Evolutionary conservation across 2,329 filamentous ascomycete species (phyloP).

Genomic region (Byssochlamys sp.): DNA sequence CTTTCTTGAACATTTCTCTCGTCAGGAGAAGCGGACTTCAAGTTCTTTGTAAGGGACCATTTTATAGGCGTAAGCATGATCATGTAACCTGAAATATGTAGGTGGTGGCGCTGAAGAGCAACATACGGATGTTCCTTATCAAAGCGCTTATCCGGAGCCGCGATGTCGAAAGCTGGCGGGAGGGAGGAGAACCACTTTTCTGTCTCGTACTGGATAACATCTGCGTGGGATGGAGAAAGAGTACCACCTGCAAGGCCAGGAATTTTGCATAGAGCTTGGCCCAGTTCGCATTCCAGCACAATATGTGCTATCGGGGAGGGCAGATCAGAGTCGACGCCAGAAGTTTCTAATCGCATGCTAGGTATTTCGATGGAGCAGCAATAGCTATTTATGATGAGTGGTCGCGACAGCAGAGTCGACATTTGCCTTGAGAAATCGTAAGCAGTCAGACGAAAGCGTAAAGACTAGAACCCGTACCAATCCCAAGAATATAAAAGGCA

Average conservation of each 20-base stretch:
- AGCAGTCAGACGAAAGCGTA: background rate
- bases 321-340: conserved; percentile 21
- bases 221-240: conserved; percentile 10
- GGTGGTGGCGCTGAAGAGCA: conserved; percentile 37
- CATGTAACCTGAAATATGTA: conserved; percentile 38
- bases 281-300: conserved; percentile 31
- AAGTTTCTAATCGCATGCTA: conserved; percentile 26
- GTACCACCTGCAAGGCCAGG: conserved; percentile 7
- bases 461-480: conserved; percentile 24
- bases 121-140: conserved; percentile 37
- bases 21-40: conserved; percentile 13
- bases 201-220: conserved; percentile 24
- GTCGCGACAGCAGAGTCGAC: conserved; percentile 35
- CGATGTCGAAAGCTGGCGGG: conserved; percentile 32
- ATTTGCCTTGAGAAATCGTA: conserved; percentile 26
- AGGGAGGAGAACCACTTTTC: conserved; percentile 38
- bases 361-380: conserved; percentile 33
- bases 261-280: conserved; percentile 18
- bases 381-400: conserved; percentile 36
- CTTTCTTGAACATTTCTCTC: conserved; percentile 33
- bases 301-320: conserved; percentile 39
- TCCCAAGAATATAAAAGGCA: conserved; percentile 41
- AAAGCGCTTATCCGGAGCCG: conserved; percentile 33
- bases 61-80: conserved; percentile 41
- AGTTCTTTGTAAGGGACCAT: conserved; percentile 33